Evolutionary conservation across 2,329 filamentous ascomycete genomes (phyloP).

Genomic region (Claviceps cyperi): DNA sequence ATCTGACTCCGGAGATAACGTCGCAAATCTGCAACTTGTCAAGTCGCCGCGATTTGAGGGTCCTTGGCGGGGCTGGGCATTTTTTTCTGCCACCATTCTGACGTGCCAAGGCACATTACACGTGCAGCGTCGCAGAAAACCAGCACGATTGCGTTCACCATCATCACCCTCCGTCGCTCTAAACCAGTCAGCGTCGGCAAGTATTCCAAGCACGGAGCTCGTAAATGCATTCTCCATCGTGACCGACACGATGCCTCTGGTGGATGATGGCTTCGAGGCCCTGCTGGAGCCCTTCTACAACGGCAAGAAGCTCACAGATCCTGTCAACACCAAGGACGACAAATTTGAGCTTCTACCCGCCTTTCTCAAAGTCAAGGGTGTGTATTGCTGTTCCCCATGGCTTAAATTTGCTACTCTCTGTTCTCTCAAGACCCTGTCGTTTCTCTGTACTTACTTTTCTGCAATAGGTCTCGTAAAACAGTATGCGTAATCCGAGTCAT

Average conservation of each 20-base stretch:
- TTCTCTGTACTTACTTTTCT: neutral
- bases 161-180: neutral
- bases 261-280: conserved; percentile 52
- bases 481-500: conserved; percentile 21
- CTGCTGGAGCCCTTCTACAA: conserved; percentile 54
- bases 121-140: neutral
- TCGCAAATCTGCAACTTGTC: neutral
- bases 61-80: neutral
- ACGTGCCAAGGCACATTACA: neutral
- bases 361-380: conserved; percentile 92
- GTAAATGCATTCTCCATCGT: conserved; percentile 13
- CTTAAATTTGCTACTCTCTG: neutral
- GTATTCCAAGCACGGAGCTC: neutral
- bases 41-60: neutral
- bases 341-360: conserved; percentile 96
- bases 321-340: conserved; percentile 55
- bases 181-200: neutral
- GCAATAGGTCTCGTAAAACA: conserved; percentile 67
- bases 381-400: conserved; percentile 10
- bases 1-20: too few relatives aligned
- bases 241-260: conserved; percentile 31
- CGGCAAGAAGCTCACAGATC: conserved; percentile 51
- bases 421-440: neutral
- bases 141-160: neutral
- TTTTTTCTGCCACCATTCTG: neutral